Conservation (phyloP, 1,284 basidiomycete species). For the Cutaneotrichosporon sp. region DNA sequence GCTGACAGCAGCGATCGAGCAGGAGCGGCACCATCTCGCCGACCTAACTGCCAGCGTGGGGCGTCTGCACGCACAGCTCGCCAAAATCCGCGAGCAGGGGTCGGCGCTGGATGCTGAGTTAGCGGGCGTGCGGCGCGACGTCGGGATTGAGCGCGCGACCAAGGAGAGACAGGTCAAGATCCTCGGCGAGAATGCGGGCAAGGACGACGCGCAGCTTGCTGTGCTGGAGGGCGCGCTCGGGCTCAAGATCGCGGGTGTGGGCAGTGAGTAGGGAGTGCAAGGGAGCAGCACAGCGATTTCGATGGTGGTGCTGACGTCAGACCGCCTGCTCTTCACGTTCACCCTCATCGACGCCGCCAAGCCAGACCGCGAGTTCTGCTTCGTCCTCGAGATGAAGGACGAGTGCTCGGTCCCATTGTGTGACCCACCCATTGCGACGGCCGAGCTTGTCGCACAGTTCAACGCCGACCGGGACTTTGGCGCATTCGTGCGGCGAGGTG, state of each 20-base stretch:
- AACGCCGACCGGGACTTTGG: slow-evolving; percentile 49
- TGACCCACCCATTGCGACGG: slow-evolving; percentile 42
- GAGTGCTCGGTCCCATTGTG: slow-evolving; percentile 60
- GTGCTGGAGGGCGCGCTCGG: slow-evolving; percentile 64
- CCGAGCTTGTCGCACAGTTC: slow-evolving; percentile 43
- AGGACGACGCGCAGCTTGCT: slow-evolving; percentile 61
- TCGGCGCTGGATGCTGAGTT: slow-evolving; percentile 42
- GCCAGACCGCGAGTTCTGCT: slow-evolving; percentile 65
- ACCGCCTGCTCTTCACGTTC: slow-evolving; percentile 71
- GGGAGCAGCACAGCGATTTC: no score
- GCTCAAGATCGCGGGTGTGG: slow-evolving; percentile 72
- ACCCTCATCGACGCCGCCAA: slow-evolving; percentile 64
- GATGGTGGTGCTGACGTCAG: slow-evolving; percentile 42
- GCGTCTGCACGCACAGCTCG: slow-evolving; percentile 39
- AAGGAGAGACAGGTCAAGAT: slow-evolving; percentile 67
- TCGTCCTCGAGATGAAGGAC: slow-evolving; percentile 71
- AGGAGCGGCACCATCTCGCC: slow-evolving; percentile 38
- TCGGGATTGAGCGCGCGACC: slow-evolving; percentile 56
- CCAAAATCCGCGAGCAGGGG: slow-evolving; percentile 39
- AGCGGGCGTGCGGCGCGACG: slow-evolving; percentile 30
- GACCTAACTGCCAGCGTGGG: slow-evolving; percentile 38
- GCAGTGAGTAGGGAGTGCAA: slow-evolving; percentile 57
- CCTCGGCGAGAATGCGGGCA: slow-evolving; percentile 63
- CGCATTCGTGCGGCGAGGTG: slow-evolving; percentile 50
- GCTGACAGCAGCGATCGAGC: slow-evolving; percentile 38